These are phyloP conservation scores for Diutina ranongensis DNA, from an alignment of 1,139 yeast species.

Conservation along the genomic window DNA sequence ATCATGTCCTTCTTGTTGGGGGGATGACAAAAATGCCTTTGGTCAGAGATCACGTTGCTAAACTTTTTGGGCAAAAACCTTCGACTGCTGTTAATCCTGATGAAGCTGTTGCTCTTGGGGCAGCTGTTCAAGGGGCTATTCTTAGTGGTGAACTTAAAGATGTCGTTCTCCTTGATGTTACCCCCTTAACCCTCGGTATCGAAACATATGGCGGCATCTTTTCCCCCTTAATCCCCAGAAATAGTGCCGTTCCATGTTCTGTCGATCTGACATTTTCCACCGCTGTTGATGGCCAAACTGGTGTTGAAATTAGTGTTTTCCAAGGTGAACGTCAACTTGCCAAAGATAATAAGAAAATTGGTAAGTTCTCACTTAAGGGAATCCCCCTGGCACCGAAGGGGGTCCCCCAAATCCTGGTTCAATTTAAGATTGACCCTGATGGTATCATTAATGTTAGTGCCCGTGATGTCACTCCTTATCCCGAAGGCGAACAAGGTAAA, in stretches of 20 bases:
- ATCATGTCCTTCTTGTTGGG: slow-evolving; percentile 65
- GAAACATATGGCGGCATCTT: slow-evolving; percentile 78
- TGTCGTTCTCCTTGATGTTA: slow-evolving; percentile 66
- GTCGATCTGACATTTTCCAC: slow-evolving; percentile 66
- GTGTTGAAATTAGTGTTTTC: slow-evolving; percentile 65
- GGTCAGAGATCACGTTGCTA: slow-evolving; percentile 45
- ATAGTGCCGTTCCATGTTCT: slow-evolving; percentile 65
- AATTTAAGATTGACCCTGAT: slow-evolving; percentile 72
- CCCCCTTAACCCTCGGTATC: slow-evolving; percentile 69
- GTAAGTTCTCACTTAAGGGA: slow-evolving; percentile 55
- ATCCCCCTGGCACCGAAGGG: slow-evolving; percentile 72
- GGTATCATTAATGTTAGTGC: slow-evolving; percentile 74
- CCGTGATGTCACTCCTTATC: slow-evolving; percentile 46
- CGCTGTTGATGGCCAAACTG: slow-evolving; percentile 78
- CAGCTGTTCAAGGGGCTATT: slow-evolving; percentile 76
- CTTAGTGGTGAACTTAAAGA: slow-evolving; percentile 59
- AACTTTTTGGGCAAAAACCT: slow-evolving; percentile 46
- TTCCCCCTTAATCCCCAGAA: slow-evolving; percentile 65
- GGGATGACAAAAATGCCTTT: slow-evolving; percentile 86
- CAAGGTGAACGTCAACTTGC: slow-evolving; percentile 75
- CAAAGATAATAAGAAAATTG: slow-evolving; percentile 60
- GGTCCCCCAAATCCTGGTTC: slow-evolving; percentile 61
- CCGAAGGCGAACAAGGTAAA: slow-evolving; percentile 21
- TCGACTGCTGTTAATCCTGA: slow-evolving; percentile 67
- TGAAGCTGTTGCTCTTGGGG: slow-evolving; percentile 78